phyloP scores from a whole-genome alignment of 768 basidiomycete genomes.

The Russula lepida region DNA sequence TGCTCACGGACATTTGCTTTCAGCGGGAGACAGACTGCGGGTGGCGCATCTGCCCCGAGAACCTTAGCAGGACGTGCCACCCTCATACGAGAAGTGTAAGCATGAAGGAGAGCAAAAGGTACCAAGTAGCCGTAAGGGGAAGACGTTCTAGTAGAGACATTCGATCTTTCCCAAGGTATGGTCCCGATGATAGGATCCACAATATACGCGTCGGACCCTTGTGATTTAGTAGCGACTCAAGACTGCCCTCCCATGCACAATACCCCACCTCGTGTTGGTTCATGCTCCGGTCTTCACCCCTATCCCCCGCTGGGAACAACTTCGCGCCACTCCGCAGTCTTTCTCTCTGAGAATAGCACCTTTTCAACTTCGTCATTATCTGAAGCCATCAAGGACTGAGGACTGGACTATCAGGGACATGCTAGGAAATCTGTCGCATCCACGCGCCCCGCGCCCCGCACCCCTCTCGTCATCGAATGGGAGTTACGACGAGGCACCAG shows the following conservation, averaged over 20 bases:
- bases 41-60: background rate
- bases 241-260: background rate
- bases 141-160: background rate
- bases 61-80: background rate
- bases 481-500: slow-evolving; percentile 31
- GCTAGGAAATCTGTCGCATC: background rate
- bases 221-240: background rate
- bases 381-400: background rate
- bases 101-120: background rate
- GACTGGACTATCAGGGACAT: background rate
- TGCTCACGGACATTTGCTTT: background rate
- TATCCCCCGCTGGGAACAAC: background rate
- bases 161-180: background rate
- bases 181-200: background rate
- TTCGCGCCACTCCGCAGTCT: background rate
- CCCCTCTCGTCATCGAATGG: slow-evolving; percentile 26
- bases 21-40: background rate
- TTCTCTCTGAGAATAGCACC: background rate
- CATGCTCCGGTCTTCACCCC: background rate
- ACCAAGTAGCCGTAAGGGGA: background rate
- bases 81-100: background rate
- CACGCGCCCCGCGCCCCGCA: background rate
- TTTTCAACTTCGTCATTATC: background rate
- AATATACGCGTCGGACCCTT: background rate
- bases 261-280: background rate